These are phyloP conservation scores for Dacryopinax spathularia DNA, from an alignment of 768 basidiomycete species.

Conservation along the genomic window DNA sequence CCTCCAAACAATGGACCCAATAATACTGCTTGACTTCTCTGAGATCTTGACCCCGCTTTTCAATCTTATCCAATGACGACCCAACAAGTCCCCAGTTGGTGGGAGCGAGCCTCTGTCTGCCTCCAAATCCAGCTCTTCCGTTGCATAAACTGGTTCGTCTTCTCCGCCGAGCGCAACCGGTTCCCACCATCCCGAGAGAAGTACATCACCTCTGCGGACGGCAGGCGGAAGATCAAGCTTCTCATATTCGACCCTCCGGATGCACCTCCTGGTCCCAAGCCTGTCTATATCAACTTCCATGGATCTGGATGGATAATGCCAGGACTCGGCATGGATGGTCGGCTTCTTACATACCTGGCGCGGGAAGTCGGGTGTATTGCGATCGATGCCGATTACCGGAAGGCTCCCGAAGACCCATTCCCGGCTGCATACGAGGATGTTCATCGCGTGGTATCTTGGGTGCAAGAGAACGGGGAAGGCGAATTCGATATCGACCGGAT, in stretches of 20 bases:
- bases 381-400: constrained; percentile 9
- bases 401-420: constrained; percentile 7
- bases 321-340: neutral
- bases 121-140: neutral
- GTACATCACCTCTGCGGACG: neutral
- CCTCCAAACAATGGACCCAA: too few species aligned
- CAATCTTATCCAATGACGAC: too few species aligned
- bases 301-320: constrained; percentile 7
- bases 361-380: constrained; percentile 7
- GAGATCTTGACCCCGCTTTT: too few species aligned
- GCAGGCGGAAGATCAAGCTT: constrained; percentile 4
- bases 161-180: neutral
- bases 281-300: constrained; percentile 9
- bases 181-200: neutral
- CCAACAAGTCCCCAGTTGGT: too few species aligned
- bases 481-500: neutral
- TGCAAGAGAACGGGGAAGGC: neutral
- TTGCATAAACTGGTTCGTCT: neutral
- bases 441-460: neutral
- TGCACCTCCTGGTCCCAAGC: neutral
- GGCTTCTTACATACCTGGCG: constrained; percentile 4
- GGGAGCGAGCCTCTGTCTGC: neutral
- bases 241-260: constrained; percentile 8
- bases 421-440: constrained; percentile 1
- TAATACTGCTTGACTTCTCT: too few species aligned